Base-by-base conservation (phyloP, 192 early-diverging fungal genomes). In the Linnemannia schmuckeri region DNA sequence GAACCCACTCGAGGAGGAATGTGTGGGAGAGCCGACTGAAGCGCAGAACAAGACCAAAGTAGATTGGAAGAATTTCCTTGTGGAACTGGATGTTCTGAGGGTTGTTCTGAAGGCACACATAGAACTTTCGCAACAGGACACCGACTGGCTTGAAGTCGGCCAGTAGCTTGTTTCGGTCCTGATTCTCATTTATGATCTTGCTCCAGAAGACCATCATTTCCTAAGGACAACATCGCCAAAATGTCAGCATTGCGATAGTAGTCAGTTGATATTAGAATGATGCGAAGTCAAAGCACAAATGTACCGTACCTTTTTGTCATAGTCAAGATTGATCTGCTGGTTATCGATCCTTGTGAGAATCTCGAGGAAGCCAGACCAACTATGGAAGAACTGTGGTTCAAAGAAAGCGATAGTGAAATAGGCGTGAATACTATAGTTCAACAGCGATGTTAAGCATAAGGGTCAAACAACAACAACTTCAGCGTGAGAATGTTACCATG, bases 161-260 rank as follows among this genome's bases (percentile, higher is more conserved):
- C 4, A 88, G 76, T 9, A 33, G 49, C 9, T 44, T 46, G 52
- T 84, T 82, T 46, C 54, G 22, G 0, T 78, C 88, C 15, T 70
- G 24, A 41, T 83, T 52, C 5, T 84, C 76, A 24, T 54, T 79
- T 61, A 81, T 88, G 42, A 88, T 77, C 78, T 52, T 76, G 30
- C 44, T 38, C 88, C 82, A 84, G 33, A 87, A 81, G 4, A 87
- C 27, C 76, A 87, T 78, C 85, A 87, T 87, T 75, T 81, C 85
- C 84, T 86, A 61, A 1, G 20, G 0, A 54, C 30, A 38, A 38
- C n/a, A 27, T 37, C n/a, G 54, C 27, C 35, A 41, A 24, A 47
- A 41, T 52, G 42, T 38, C 40, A 69, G 15, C 15, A 33, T 13
- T 33, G 61, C 4, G 13, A 33, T 66, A 33, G 35, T n/a, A 74